Evolutionary conservation across 2,329 filamentous ascomycete species (phyloP).

Genomic region (Corinectria fuckeliana): DNA sequence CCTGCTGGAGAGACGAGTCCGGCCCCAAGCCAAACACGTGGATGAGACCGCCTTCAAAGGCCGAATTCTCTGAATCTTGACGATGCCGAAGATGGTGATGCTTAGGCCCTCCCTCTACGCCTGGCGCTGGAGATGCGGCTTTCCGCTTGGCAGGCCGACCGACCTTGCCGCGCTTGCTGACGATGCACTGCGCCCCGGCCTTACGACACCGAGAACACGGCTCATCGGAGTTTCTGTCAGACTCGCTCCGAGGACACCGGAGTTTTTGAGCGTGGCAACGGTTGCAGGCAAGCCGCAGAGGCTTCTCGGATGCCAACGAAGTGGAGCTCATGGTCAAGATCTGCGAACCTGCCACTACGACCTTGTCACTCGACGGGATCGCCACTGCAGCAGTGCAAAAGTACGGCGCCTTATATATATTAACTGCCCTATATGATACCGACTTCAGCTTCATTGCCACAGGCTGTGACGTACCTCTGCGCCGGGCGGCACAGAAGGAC

Average conservation of each 20-base stretch:
- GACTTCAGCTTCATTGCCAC: background rate
- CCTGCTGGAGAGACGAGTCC: background rate
- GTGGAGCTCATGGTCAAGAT: constrained; percentile 2
- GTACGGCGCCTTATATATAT: background rate
- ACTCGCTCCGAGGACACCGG: constrained; percentile 14
- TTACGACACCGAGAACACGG: constrained; percentile 26
- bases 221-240: constrained; percentile 18
- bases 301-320: constrained; percentile 13
- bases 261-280: constrained; percentile 22
- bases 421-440: background rate
- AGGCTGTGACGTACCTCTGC: background rate
- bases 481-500: background rate
- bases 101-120: background rate
- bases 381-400: background rate
- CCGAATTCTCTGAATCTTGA: background rate
- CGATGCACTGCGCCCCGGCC: constrained; percentile 23
- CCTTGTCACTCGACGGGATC: background rate
- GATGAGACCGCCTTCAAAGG: background rate
- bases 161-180: constrained; percentile 25
- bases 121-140: background rate
- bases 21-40: constrained; percentile 8
- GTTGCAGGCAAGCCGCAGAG: constrained; percentile 21
- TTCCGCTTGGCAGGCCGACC: constrained; percentile 24
- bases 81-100: background rate
- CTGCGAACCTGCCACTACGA: background rate